These are phyloP conservation scores for Xanthoconium separans DNA, from an alignment of 1,284 basidiomycete genomes.

Conservation along the genomic window DNA sequence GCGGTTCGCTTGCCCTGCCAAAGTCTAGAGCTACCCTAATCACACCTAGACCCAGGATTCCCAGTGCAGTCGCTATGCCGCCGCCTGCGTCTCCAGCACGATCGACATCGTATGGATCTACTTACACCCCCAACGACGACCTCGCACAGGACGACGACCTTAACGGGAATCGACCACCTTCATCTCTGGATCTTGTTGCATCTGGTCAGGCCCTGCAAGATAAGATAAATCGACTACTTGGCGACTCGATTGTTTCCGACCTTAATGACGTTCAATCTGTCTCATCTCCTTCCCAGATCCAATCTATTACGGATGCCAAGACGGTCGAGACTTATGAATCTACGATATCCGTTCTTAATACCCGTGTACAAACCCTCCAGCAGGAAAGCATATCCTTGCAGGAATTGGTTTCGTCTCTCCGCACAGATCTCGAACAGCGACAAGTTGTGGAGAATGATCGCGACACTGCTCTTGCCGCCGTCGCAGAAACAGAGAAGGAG, in stretches of 20 bases:
- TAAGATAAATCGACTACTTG: constrained; percentile 46
- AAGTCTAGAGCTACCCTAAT: constrained; percentile 48
- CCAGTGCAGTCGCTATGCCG: constrained; percentile 77
- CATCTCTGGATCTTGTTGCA: constrained; percentile 39
- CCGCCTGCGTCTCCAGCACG: constrained; percentile 63
- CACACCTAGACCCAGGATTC: constrained; percentile 62
- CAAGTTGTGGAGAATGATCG: constrained; percentile 45
- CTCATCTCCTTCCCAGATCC: constrained; percentile 12
- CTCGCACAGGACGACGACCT: constrained; percentile 12
- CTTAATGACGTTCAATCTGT: constrained; percentile 2
- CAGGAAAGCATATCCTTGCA: constrained; percentile 49
- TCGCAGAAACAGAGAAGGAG: constrained; percentile 49
- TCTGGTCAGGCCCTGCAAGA: constrained; percentile 50
- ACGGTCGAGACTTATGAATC: constrained; percentile 36
- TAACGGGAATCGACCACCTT: constrained; percentile 20
- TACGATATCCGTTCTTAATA: constrained; percentile 39
- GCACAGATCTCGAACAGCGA: constrained; percentile 30
- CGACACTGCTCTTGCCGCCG: constrained; percentile 41
- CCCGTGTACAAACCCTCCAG: constrained; percentile 54
- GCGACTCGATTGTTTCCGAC: constrained; percentile 27
- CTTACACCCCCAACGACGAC: constrained; percentile 34
- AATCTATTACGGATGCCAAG: constrained; percentile 32
- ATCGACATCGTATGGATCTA: constrained; percentile 34
- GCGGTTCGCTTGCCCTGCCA: constrained; percentile 38
- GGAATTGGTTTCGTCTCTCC: constrained; percentile 35